Evolutionary conservation across 2,329 filamentous ascomycete genomes (phyloP).

Genomic region (Meredithiella fracta): DNA sequence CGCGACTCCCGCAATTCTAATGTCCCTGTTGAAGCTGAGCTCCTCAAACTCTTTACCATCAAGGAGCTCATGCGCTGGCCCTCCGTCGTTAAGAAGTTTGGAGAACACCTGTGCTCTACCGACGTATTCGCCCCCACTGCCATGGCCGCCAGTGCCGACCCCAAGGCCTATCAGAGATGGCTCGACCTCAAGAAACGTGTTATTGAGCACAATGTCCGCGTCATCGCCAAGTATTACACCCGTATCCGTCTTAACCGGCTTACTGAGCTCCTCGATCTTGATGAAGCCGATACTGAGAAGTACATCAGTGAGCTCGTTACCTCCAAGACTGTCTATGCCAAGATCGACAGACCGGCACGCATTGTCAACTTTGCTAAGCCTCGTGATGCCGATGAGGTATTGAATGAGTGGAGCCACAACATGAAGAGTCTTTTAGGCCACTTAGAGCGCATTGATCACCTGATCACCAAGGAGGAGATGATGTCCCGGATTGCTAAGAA

Average conservation of each 20-base stretch:
- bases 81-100: conserved; percentile 74
- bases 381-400: conserved; percentile 80
- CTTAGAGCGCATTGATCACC: conserved; percentile 82
- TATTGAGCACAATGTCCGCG: conserved; percentile 96
- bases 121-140: conserved; percentile 66
- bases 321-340: conserved; percentile 93
- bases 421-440: conserved; percentile 85
- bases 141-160: conserved; percentile 48
- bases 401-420: conserved; percentile 97
- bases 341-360: conserved; percentile 85
- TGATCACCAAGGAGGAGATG: conserved; percentile 99
- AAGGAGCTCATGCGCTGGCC: conserved; percentile 98
- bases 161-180: conserved; percentile 76
- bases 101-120: conserved; percentile 69
- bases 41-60: conserved; percentile 87
- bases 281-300: conserved; percentile 93
- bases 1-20: conserved; percentile 66
- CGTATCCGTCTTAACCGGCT: conserved; percentile 85
- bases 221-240: conserved; percentile 97
- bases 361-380: conserved; percentile 92
- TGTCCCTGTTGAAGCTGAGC: conserved; percentile 63
- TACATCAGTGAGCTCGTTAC: conserved; percentile 96
- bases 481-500: conserved; percentile 64
- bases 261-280: conserved; percentile 78
- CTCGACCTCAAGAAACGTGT: conserved; percentile 92